Conservation (phyloP, 2,329 filamentous ascomycete species). For the Talaromyces sp. region DNA sequence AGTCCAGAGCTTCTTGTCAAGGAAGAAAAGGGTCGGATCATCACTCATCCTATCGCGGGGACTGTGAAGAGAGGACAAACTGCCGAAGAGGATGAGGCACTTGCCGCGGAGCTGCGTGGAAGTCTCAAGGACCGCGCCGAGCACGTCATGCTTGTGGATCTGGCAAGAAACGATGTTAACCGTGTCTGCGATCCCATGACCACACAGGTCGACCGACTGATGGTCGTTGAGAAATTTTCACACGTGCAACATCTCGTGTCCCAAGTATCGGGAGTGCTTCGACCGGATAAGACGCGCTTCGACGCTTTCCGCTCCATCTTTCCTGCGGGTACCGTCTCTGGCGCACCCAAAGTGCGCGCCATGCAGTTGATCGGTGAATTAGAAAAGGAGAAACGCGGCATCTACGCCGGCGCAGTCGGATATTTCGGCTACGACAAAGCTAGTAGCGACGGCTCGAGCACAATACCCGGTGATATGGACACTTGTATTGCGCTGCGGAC, state of each 20-base stretch:
- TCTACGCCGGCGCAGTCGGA: slow-evolving; percentile 93
- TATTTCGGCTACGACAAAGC: slow-evolving; percentile 88
- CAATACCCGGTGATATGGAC: slow-evolving; percentile 83
- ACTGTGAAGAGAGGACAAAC: slow-evolving; percentile 85
- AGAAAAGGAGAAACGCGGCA: slow-evolving; percentile 86
- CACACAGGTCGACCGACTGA: slow-evolving; percentile 86
- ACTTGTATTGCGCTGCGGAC: slow-evolving; percentile 79
- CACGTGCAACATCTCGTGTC: slow-evolving; percentile 97
- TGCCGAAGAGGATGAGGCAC: slow-evolving; percentile 71
- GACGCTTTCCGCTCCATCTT: slow-evolving; percentile 97
- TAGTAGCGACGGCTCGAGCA: slow-evolving; percentile 56
- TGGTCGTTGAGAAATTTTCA: slow-evolving; percentile 91
- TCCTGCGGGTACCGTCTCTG: slow-evolving; percentile 91
- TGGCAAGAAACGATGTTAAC: slow-evolving; percentile 95
- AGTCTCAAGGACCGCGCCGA: slow-evolving; percentile 90
- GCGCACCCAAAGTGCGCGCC: slow-evolving; percentile 89
- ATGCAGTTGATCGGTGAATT: slow-evolving; percentile 97
- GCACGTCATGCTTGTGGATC: slow-evolving; percentile 96
- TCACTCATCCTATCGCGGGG: slow-evolving; percentile 95
- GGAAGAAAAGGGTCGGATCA: slow-evolving; percentile 77
- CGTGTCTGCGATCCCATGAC: slow-evolving; percentile 87
- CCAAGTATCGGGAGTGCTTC: slow-evolving; percentile 87
- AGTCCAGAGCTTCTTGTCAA: slow-evolving; percentile 94
- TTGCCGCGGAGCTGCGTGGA: slow-evolving; percentile 71
- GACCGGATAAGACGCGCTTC: slow-evolving; percentile 80